Percentiles rank a stretch among this genome's conserved stretches.
phyloP scores from a whole-genome alignment of 805 yeast species.

The Hanseniaspora nectarophila region DNA sequence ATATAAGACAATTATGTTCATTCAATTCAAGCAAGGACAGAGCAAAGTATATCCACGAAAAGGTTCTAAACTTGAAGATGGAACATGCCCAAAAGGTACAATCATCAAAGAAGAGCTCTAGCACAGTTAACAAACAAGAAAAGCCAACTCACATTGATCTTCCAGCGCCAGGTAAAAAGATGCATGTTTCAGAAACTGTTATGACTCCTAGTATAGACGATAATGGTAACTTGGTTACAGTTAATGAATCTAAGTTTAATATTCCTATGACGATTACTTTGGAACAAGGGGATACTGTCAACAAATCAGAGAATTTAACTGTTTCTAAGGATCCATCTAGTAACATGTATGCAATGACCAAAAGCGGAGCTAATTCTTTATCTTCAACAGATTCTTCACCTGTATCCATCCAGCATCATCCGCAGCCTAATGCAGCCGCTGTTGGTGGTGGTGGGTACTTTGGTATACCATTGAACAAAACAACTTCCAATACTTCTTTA shows the following conservation, averaged over 20 bases:
- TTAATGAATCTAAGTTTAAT: constrained; percentile 19
- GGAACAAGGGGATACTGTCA: neutral
- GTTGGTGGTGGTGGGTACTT: constrained; percentile 28
- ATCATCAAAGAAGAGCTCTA: neutral
- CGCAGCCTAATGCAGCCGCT: constrained; percentile 17
- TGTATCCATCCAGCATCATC: constrained; percentile 17
- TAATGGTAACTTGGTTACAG: constrained; percentile 28
- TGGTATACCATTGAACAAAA: constrained; percentile 25
- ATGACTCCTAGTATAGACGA: constrained; percentile 31
- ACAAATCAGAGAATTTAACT: neutral
- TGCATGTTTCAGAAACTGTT: constrained; percentile 14
- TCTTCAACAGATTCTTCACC: constrained; percentile 18
- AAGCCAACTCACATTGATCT: constrained; percentile 13
- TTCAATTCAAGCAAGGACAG: constrained; percentile 40
- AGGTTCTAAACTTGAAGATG: constrained; percentile 19
- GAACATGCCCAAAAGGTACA: constrained; percentile 10
- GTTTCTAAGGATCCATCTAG: neutral
- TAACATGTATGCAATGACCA: neutral
- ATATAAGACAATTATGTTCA: constrained; percentile 40
- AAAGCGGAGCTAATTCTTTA: neutral
- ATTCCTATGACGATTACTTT: neutral
- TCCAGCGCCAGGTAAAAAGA: neutral
- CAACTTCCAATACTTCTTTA: constrained; percentile 6
- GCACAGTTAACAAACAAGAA: neutral
- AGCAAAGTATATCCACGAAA: constrained; percentile 35